These are phyloP conservation scores for Zoysia pacifica DNA, from an alignment of 176 grass and related monocot species.

Conservation along the genomic window DNA sequence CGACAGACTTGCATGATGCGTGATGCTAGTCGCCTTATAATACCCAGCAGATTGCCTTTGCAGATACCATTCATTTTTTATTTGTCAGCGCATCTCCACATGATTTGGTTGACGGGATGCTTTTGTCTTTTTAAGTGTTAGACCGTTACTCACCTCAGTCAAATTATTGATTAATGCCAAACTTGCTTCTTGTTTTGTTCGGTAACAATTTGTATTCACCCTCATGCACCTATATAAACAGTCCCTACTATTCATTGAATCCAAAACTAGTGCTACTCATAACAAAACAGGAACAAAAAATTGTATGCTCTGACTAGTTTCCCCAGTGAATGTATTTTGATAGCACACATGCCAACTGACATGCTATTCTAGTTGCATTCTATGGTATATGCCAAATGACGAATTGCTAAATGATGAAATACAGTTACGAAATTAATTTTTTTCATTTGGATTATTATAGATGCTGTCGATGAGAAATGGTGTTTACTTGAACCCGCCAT, in stretches of 20 bases:
- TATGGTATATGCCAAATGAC: neutral
- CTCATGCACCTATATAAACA: too few species aligned
- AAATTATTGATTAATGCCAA: slow-evolving; percentile 20
- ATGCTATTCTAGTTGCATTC: slow-evolving; percentile 11
- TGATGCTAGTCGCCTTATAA: neutral
- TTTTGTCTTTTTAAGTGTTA: neutral
- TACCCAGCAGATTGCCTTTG: slow-evolving; percentile 9
- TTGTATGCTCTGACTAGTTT: neutral
- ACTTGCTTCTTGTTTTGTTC: neutral
- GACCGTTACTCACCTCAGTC: neutral
- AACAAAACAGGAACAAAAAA: too few species aligned
- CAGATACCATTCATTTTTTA: slow-evolving; percentile 12
- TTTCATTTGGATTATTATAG: slow-evolving; percentile 38
- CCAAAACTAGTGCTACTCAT: too few species aligned
- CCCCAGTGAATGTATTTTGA: neutral
- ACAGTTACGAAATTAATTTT: neutral
- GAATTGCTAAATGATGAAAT: neutral
- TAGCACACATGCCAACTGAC: neutral
- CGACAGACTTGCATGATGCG: neutral
- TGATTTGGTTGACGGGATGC: slow-evolving; percentile 20
- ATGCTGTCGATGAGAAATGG: slow-evolving; percentile 96
- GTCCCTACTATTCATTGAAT: too few species aligned
- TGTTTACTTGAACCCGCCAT: slow-evolving; percentile 75
- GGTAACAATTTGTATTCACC: too few species aligned
- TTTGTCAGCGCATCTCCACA: neutral